Base-by-base conservation (phyloP, 352 stramenopile genomes). In the Phytopythium aichiense region DNA sequence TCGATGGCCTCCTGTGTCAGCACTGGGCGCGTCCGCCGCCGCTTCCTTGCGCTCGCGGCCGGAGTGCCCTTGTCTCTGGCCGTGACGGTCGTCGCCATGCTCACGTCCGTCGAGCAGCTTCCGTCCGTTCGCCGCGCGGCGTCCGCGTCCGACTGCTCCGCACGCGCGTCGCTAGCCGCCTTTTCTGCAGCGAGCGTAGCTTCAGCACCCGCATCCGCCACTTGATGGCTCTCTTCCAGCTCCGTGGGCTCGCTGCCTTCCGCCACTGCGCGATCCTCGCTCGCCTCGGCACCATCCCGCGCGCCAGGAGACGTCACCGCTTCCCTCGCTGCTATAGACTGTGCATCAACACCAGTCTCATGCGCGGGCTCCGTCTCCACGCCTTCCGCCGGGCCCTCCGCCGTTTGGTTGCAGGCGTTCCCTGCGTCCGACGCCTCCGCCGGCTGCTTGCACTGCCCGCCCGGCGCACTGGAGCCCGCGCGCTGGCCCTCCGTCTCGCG, bases 91-190 rank as follows among this genome's bases (percentile, higher is more conserved):
- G 55, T 22, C 22, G 25, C 40, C 22, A 23, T 42, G 55, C 55
- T 60, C 16, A 33, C 55, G 23, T 52, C 55, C 22, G 55, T 40
- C 23, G 40, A 48, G 55, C 55, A 51, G 25, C 55, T 52, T 11
- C 37, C 35, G 7, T 49, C 35, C 18, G 22, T 42, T 6, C 9
- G 35, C 4, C 37, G 31, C 3, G 13, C 35, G 11, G 22, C 13
- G 12, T 49, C 25, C 7, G 20, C 51, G 8, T 49, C 33, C n/a
- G 13, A 12, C 22, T 48, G 25, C 15, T 4, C 2, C 2, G 20
- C n/a, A 18, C 4, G 12, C 9, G 4, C 35, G 9, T 25, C 12
- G 13, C 6, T n/a, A 25, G 1, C 25, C 23, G 25, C 48, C 13
- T 23, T 37, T 8, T 15, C 20, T 16, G 48, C 13, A n/a, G 30